Conservation (phyloP, 2,329 filamentous ascomycete species). For the Ciborinia camelliae region DNA sequence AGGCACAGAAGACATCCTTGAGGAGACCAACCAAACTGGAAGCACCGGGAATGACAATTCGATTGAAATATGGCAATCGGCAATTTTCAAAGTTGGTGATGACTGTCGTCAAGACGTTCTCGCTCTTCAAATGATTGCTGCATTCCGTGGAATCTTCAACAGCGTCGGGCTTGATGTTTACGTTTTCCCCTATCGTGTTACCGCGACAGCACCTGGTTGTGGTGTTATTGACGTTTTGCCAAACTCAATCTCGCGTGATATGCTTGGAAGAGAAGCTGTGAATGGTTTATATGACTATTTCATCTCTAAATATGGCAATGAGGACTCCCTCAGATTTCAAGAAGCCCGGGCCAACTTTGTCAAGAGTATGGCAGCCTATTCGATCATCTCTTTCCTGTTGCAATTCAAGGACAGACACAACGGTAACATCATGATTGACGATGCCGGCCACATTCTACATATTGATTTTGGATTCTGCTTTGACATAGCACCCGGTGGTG, state of each 20-base stretch:
- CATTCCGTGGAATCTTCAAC: conserved; percentile 96
- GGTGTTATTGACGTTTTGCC: conserved; percentile 97
- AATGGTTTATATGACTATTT: conserved; percentile 99
- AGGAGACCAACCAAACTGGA: conserved; percentile 45
- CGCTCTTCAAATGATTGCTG: conserved; percentile 94
- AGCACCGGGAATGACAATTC: conserved; percentile 49
- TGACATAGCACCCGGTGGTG: conserved; percentile 93
- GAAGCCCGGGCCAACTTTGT: conserved; percentile 95
- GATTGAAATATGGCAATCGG: conserved; percentile 97
- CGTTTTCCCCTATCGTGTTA: conserved; percentile 96
- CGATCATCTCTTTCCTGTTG: conserved; percentile 89
- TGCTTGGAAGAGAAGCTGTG: conserved; percentile 96
- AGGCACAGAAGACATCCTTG: conserved; percentile 51
- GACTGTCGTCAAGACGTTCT: conserved; percentile 97
- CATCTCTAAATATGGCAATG: conserved; percentile 92
- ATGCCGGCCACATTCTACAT: conserved; percentile 93
- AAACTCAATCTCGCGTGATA: conserved; percentile 96
- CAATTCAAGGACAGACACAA: conserved; percentile 99
- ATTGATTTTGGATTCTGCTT: conserved; percentile 99
- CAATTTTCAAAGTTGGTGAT: conserved; percentile 99
- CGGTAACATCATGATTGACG: conserved; percentile 99
- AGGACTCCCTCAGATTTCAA: conserved; percentile 92
- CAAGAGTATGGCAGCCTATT: conserved; percentile 99
- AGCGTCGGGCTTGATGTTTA: conserved; percentile 92
- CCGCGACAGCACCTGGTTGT: conserved; percentile 92